Evolutionary conservation across 1,139 yeast genomes (phyloP), one percentile per base, ranked within the genome.

Genomic region (Candida albicans): DNA sequence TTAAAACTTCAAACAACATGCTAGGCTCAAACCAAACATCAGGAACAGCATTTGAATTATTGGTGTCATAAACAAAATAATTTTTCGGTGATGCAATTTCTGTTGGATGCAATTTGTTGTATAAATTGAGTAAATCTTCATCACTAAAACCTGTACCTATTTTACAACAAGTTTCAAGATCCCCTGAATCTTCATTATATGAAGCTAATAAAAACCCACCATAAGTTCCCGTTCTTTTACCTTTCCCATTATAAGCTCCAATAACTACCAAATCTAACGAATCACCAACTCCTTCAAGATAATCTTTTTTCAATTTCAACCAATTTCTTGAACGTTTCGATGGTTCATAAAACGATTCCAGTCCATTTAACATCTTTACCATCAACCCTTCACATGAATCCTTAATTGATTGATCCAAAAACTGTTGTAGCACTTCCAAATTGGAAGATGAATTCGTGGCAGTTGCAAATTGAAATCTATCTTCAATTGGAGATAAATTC

Each of bases 1-100:
- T 88, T 49, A 90, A 75, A 1, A 93, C 96, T 64, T 93, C 99
- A 71, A 95, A 91, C 6, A 93, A 75, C 39, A 75, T 68, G 0
- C 85, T 77, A 3, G 99, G 98, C 56, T 93, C 96, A 58, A 93
- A 87, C 99, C 99, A 93, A 10, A 93, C 93, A 61, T 93, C 98
- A 0, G 99, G 98, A 25, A 69, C 72, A 0, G 89, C 87, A 53
- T 76, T 79, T 29, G 83, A 73, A 52, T 75, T 78, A 4, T 74
- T 72, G 3, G 75, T 66, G 58, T 87, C 96, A 58, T 81, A 89
- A 2, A 83, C 74, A 50, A 80, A 81, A 44, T 85, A 87, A 0
- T 87, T 73, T 52, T 84, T 87, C 1, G 97, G 87, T n/a, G 62
- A 67, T 0, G 67, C 58, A 10, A 84, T 77, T 44, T 84, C 96